phyloP scores from a whole-genome alignment of 257 asterid species.

The Fraxinus americana region DNA sequence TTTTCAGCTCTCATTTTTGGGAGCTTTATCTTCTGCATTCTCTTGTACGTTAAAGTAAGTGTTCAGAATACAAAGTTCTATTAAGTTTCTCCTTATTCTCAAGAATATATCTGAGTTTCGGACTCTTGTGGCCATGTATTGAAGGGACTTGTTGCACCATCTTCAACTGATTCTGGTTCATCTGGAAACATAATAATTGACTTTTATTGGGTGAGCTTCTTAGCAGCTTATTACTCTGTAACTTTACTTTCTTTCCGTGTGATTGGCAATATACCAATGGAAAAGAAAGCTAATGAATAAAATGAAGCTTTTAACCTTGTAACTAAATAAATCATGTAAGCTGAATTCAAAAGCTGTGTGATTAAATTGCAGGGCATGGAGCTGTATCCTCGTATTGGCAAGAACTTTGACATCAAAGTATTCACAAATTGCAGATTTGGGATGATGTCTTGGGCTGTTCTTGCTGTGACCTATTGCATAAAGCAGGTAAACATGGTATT shows the following conservation, averaged over 20 bases:
- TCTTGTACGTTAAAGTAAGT: conserved; percentile 84
- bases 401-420: conserved; percentile 89
- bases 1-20: conserved; percentile 87
- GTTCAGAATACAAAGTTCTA: conserved; percentile 8
- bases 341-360: conserved; percentile 11
- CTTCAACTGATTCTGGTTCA: conserved; percentile 94
- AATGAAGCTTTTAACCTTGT: background rate
- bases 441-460: conserved; percentile 99
- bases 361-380: conserved; percentile 84
- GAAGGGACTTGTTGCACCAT: conserved; percentile 87
- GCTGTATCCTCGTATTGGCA: conserved; percentile 95
- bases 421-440: conserved; percentile 98
- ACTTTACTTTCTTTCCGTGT: conserved; percentile 9
- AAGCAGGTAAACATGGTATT: conserved; percentile 66
- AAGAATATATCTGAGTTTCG: conserved; percentile 30
- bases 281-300: conserved; percentile 16
- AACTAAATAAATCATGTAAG: conserved; percentile 5
- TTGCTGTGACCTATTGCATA: conserved; percentile 90
- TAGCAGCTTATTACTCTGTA: conserved; percentile 7
- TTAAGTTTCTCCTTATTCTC: conserved; percentile 13
- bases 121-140: conserved; percentile 32
- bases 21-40: conserved; percentile 77
- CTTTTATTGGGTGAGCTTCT: conserved; percentile 82
- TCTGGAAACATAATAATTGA: conserved; percentile 85
- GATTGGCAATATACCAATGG: conserved; percentile 8